phyloP scores from a whole-genome alignment of 2,329 filamentous ascomycete genomes.

The Fusarium pseudonygamai region DNA sequence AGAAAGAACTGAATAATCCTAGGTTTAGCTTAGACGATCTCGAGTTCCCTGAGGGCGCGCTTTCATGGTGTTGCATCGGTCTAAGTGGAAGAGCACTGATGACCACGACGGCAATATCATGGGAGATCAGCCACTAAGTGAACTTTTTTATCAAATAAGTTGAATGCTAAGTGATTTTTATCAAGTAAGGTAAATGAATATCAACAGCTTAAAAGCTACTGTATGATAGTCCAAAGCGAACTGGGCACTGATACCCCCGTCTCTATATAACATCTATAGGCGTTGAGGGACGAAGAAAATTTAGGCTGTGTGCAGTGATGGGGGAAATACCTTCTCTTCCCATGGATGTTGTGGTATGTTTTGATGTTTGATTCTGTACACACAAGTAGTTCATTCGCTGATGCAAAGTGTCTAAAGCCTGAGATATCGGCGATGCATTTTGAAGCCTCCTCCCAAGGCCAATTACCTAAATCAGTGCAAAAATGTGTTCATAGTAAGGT shows the following conservation, averaged over 20 bases:
- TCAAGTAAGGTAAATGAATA: background rate
- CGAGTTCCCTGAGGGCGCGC: background rate
- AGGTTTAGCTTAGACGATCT: background rate
- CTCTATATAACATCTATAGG: background rate
- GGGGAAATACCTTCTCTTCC: background rate
- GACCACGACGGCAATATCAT: background rate
- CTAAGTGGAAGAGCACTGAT: background rate
- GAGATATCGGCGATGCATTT: background rate
- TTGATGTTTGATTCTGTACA: background rate
- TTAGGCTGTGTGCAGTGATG: background rate
- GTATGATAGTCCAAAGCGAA: background rate
- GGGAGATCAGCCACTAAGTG: background rate
- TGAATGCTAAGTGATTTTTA: background rate
- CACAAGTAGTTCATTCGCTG: background rate
- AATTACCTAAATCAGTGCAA: background rate
- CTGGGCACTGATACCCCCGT: background rate
- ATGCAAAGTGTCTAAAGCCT: background rate
- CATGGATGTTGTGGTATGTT: background rate
- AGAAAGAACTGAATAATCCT: background rate
- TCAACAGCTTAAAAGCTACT: background rate
- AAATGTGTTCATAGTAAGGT: background rate
- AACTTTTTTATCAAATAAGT: background rate
- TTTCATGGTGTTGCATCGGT: background rate
- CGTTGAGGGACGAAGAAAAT: background rate
- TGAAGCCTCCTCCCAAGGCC: background rate